Conservation (phyloP, 2,329 filamentous ascomycete species). For the Aotearoamyces nothofagi region DNA sequence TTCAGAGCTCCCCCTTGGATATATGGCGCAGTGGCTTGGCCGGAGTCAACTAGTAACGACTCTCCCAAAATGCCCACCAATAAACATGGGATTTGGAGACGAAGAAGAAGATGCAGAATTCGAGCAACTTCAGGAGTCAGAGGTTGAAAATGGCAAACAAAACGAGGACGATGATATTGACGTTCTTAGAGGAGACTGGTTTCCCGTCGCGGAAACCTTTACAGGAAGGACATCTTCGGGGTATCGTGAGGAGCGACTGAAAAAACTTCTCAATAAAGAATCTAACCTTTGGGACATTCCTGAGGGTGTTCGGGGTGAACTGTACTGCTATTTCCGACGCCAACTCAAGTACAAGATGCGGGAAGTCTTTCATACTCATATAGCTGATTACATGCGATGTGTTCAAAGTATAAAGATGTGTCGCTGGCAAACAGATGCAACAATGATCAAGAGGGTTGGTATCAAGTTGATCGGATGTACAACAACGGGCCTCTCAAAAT, state of each 20-base stretch:
- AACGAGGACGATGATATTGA: conserved; percentile 10
- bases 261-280: conserved; percentile 7
- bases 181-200: conserved; percentile 11
- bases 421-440: conserved; percentile 5
- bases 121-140: conserved; percentile 14
- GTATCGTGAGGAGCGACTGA: conserved; percentile 7
- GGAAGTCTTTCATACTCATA: conserved; percentile 5
- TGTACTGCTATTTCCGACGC: conserved; percentile 17
- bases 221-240: conserved; percentile 10
- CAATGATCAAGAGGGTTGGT: conserved; percentile 45
- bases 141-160: conserved; percentile 5
- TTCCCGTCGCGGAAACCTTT: conserved; percentile 11
- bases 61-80: conserved; percentile 8
- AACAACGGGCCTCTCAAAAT: conserved; percentile 56
- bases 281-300: conserved; percentile 15
- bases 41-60: conserved; percentile 10
- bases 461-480: conserved; percentile 28
- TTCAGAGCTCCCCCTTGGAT: conserved; percentile 1
- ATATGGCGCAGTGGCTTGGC: conserved; percentile 10
- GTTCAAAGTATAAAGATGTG: conserved; percentile 3
- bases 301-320: conserved; percentile 10
- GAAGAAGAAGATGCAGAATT: conserved; percentile 16
- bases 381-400: conserved; percentile 9
- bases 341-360: conserved; percentile 10
- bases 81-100: conserved; percentile 12